Evolutionary conservation across 225 moss, liverwort and hornwort species (phyloP), one percentile per base, ranked within the genome.

Genomic region (Marchantia paleacea): DNA sequence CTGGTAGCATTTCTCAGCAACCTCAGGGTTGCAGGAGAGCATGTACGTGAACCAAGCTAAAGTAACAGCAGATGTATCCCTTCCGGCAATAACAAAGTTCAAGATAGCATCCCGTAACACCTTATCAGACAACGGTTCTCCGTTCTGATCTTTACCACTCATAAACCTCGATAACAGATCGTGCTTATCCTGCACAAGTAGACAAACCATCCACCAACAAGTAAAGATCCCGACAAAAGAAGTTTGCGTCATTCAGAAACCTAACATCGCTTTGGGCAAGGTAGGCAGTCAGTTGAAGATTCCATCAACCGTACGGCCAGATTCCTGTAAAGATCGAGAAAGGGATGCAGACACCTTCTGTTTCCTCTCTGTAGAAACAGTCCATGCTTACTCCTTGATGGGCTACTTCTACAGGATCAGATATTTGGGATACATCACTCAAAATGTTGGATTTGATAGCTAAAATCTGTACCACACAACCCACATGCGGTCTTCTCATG

Each of bases 51-150:
- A 86, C 92, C 92, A 92, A 39, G 89, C 83, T 8, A 92, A 82
- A 0, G 90, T 91, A 49, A 88, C 86, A 9, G 93, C 95, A 11
- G 95, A 89, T 1, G 95, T 91, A 25, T 95, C 93, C 69, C 95
- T 75, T 13, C 89, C 90, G 30, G 90, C 87, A 16, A 90, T 82
- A 26, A 90, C 82, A 26, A 86, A 86, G 75, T 88, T 88, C 7
- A 90, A 69, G 9, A 92, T 81, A 11, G 87, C 91, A 71, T 95
- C 95, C 6, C 92, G 89, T 4, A 95, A 83, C 16, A 82, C 79
- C 84, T 95, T 93, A 85, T 86, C 82, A 12, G 87, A 87, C 71
- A 90, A 83, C 8, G 81, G 64, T 1, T 76, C 29, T 10, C 30
- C 85, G 58, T 66, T 79, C 65, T 89, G 75, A 80, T 75, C 87